Evolutionary conservation across 1,284 basidiomycete genomes (phyloP), one percentile per base, ranked within the genome.

Genomic region (Volvariella surrecta): DNA sequence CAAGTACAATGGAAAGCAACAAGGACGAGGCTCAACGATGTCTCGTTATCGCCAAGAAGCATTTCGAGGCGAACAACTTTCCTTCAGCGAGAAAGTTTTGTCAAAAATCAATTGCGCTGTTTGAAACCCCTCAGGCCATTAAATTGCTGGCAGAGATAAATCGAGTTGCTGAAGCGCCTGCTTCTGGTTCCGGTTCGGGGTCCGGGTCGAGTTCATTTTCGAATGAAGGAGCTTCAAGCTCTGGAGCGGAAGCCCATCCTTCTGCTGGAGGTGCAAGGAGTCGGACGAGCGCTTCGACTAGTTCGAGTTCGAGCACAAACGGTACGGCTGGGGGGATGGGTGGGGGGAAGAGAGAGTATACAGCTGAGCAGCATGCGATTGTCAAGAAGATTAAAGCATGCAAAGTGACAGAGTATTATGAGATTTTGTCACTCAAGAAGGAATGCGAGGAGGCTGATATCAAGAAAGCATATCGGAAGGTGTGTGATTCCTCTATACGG

Each of bases 401-500:
- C 67, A 89, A 88, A 59, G 73, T 82, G 16, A 87, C 89, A 38
- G 84, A 92, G 59, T 99, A 96, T 63, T 99, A 99, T 63, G 87
- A 89, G 61, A 97, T 99, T 50, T 65, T 99, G 51, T 72, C 77
- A 1, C 61, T 99, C 46, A 84, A 93, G 61, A 84, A 77, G 63
- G 81, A 81, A 3, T 95, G 92, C 57, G 80, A 90, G 18, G 95
- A 98, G 54, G 75, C 66, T 6, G 93, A 97, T 43, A 78, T 99
- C 46, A 98, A 98, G 73, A 94, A 90, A 66, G 93, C 95, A 15
- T 99, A 99, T 73, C 79, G 93, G 48, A 99, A 98, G 77, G 92
- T 94, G 48, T 28, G 50, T 55, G 41, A 43, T 9, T 32, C 40
- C 22, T 18, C 18, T 42, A 6, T 28, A 6, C 6, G 24, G 6